phyloP scores from a whole-genome alignment of 768 basidiomycete genomes.

The Asterophora parasitica region DNA sequence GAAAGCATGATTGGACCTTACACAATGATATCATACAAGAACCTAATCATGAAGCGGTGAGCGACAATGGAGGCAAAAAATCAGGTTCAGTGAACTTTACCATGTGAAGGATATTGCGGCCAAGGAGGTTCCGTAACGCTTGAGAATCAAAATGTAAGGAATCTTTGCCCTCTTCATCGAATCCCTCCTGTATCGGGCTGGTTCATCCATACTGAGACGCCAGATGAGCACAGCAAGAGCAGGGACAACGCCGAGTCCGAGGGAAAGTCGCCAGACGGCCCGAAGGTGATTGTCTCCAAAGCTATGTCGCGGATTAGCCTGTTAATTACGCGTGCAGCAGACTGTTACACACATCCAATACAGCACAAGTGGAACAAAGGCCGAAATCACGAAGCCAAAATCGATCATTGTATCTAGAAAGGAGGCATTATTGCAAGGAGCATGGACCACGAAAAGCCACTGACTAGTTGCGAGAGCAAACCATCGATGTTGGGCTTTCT shows the following conservation, averaged over 20 bases:
- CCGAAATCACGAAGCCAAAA: conserved; percentile 70
- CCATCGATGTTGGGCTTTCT: conserved; percentile 81
- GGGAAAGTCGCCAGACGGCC: conserved; percentile 82
- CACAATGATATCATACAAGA: conserved; percentile 79
- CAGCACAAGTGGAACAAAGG: conserved; percentile 80
- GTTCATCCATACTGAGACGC: conserved; percentile 84
- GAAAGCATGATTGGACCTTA: conserved; percentile 29
- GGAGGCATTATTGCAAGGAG: conserved; percentile 3
- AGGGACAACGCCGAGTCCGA: conserved; percentile 81
- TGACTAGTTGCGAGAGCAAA: conserved; percentile 86
- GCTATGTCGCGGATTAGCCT: conserved; percentile 27
- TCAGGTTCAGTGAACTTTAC: conserved; percentile 26
- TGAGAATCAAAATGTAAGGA: conserved; percentile 73
- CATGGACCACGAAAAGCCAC: conserved; percentile 14
- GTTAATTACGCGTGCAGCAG: not conserved
- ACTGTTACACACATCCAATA: conserved; percentile 73
- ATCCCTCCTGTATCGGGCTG: conserved; percentile 65
- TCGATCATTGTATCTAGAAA: conserved; percentile 77
- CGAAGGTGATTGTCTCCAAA: conserved; percentile 77
- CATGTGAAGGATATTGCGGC: conserved; percentile 73
- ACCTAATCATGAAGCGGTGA: conserved; percentile 31
- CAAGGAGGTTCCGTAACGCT: conserved; percentile 75
- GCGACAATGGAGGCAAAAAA: not conserved
- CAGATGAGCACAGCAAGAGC: conserved; percentile 80
- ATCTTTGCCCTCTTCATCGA: conserved; percentile 73